Evolutionary conservation across 306 rosid genomes (phyloP).

Genomic region (Astragalus membranaceus): DNA sequence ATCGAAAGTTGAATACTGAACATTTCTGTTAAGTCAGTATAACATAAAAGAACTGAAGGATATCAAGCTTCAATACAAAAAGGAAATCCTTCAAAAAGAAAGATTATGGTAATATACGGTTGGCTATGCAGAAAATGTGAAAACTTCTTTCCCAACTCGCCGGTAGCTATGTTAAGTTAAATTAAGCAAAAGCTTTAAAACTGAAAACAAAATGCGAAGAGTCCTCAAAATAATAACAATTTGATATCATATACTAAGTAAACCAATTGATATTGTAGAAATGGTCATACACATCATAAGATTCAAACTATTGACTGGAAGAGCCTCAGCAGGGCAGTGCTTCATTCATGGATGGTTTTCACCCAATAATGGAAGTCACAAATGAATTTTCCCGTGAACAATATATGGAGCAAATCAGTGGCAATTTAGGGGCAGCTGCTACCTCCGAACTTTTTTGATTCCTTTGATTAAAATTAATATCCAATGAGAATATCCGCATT

Average conservation of each 20-base stretch:
- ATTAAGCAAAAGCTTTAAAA: not conserved
- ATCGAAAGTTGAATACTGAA: not conserved
- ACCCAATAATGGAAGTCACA: not conserved
- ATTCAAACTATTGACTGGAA: too few relatives aligned
- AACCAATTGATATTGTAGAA: not conserved
- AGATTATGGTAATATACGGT: not conserved
- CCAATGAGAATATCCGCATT: not conserved
- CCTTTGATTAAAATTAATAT: too few relatives aligned
- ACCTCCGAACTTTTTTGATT: not conserved
- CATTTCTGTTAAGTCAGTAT: conserved; percentile 7
- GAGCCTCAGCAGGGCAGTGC: not conserved
- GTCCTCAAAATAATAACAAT: not conserved
- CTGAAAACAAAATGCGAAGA: not conserved
- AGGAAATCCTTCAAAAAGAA: not conserved
- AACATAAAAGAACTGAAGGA: not conserved
- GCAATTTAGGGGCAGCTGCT: not conserved
- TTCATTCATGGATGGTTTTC: not conserved
- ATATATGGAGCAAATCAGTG: not conserved
- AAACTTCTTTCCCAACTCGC: not conserved
- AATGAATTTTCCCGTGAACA: not conserved
- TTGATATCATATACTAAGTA: not conserved
- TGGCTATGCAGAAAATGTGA: not conserved
- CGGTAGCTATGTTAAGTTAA: not conserved
- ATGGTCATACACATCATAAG: not conserved
- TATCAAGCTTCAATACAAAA: conserved; percentile 4